Percentiles rank a stretch among this genome's conserved stretches.
These are phyloP conservation scores for Halenospora varia DNA, from an alignment of 495 filamentous ascomycete genomes.

Conservation along the genomic window DNA sequence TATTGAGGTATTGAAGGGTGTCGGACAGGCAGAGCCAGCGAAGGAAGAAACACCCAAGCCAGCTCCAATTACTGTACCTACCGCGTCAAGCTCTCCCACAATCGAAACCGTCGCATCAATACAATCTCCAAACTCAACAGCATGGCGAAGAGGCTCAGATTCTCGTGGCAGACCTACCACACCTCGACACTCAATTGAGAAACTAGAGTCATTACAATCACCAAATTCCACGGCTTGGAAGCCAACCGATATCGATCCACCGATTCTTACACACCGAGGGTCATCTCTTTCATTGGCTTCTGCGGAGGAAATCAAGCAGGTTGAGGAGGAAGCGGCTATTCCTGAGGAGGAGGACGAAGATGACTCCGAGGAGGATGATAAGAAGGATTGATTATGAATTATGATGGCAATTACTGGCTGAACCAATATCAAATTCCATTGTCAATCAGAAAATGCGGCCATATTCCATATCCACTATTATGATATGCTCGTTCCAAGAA, in stretches of 20 bases:
- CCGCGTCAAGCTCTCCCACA: conserved; percentile 1
- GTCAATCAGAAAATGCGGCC: neutral
- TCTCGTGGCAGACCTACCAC: neutral
- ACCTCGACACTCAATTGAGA: conserved; percentile 8
- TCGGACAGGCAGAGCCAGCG: conserved; percentile 15
- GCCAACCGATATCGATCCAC: conserved; percentile 33
- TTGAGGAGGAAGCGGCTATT: conserved; percentile 34
- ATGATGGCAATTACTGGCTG: neutral
- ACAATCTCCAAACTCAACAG: conserved; percentile 35
- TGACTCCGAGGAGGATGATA: conserved; percentile 24
- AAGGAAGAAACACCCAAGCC: conserved; percentile 18
- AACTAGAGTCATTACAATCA: conserved; percentile 34
- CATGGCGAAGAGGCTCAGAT: conserved; percentile 27
- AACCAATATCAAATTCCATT: neutral
- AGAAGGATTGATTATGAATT: conserved; percentile 4
- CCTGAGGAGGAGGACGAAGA: conserved; percentile 29
- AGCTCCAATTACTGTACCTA: conserved; percentile 6
- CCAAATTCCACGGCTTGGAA: conserved; percentile 42
- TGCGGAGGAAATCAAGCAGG: conserved; percentile 22
- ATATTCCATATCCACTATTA: neutral
- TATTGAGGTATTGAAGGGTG: conserved; percentile 15
- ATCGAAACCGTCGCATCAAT: conserved; percentile 18
- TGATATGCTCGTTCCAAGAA: too few species aligned
- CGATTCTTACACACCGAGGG: conserved; percentile 25
- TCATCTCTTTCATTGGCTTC: conserved; percentile 22